Percentiles rank a stretch among this genome's conserved stretches.
Conservation (phyloP, 1,139 yeast species). For the Pneumocystis carinii region DNA sequence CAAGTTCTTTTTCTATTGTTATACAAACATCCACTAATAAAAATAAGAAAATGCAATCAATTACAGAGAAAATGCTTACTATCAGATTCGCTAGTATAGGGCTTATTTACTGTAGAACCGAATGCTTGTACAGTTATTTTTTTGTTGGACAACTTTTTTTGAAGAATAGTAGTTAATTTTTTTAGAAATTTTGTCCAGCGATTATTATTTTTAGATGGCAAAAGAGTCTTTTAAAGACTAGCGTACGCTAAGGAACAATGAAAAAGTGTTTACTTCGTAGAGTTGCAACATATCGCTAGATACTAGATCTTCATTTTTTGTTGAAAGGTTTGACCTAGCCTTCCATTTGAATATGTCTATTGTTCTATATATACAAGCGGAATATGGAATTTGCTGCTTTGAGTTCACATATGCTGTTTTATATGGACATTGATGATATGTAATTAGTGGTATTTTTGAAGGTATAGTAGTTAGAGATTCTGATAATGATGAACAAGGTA, state of each 20-base stretch:
- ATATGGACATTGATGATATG: slow-evolving; percentile 1
- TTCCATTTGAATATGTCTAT: slow-evolving; percentile 8
- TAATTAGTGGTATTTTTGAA: neutral
- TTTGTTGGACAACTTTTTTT: slow-evolving; percentile 16
- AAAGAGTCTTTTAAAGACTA: neutral
- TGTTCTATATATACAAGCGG: slow-evolving; percentile 12
- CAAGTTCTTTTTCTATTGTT: slow-evolving; percentile 14
- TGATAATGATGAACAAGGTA: neutral
- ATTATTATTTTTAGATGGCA: slow-evolving; percentile 1
- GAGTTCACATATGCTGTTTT: slow-evolving; percentile 15
- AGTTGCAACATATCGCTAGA: neutral
- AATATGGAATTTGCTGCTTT: slow-evolving; percentile 15
- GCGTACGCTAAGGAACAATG: neutral
- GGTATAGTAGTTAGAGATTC: neutral
- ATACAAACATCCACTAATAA: slow-evolving; percentile 17
- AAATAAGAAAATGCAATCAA: neutral
- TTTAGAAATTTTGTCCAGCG: slow-evolving; percentile 10
- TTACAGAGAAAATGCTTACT: slow-evolving; percentile 1
- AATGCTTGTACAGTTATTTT: slow-evolving; percentile 16
- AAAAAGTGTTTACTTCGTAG: neutral
- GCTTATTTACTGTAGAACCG: slow-evolving; percentile 17
- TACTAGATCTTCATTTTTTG: slow-evolving; percentile 10
- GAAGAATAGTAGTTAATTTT: slow-evolving; percentile 14
- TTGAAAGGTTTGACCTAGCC: slow-evolving; percentile 10
- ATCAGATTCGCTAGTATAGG: slow-evolving; percentile 17